Conservation (phyloP, 2,329 filamentous ascomycete genomes). For the Sordariomycetes sp. region DNA sequence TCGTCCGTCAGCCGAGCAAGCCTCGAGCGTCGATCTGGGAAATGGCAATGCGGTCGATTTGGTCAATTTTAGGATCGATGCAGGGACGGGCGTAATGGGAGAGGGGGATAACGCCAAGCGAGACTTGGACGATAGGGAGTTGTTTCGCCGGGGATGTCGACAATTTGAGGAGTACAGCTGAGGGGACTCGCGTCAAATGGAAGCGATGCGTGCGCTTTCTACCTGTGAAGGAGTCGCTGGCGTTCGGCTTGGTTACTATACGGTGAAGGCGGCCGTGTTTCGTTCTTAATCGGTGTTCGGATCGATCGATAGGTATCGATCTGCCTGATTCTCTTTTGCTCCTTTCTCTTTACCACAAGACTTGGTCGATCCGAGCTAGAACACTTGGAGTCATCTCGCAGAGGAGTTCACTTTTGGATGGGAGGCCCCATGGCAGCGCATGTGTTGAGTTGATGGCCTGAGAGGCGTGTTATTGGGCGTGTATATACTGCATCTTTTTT, state of each 20-base stretch:
- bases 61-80: conserved; percentile 24
- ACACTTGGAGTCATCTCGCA: not conserved
- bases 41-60: conserved; percentile 37
- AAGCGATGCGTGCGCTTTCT: not conserved
- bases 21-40: conserved; percentile 29
- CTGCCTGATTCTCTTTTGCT: not conserved
- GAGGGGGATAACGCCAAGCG: not conserved
- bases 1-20: conserved; percentile 24
- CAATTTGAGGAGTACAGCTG: not conserved
- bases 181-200: not conserved
- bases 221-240: not conserved
- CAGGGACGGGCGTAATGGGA: conserved; percentile 3
- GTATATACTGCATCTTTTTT: not conserved
- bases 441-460: not conserved
- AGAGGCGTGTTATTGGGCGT: not conserved
- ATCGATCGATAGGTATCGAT: not conserved
- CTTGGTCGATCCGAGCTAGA: not conserved
- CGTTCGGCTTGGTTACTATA: not conserved
- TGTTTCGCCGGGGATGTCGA: not conserved
- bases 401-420: not conserved
- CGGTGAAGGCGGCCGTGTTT: not conserved
- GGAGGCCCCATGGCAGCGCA: not conserved
- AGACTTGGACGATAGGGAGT: not conserved
- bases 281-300: not conserved
- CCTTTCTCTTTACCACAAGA: not conserved